Evolutionary conservation across 2,329 filamentous ascomycete genomes (phyloP), one percentile per base, ranked within the genome.

Genomic region (Botrytis byssoidea): DNA sequence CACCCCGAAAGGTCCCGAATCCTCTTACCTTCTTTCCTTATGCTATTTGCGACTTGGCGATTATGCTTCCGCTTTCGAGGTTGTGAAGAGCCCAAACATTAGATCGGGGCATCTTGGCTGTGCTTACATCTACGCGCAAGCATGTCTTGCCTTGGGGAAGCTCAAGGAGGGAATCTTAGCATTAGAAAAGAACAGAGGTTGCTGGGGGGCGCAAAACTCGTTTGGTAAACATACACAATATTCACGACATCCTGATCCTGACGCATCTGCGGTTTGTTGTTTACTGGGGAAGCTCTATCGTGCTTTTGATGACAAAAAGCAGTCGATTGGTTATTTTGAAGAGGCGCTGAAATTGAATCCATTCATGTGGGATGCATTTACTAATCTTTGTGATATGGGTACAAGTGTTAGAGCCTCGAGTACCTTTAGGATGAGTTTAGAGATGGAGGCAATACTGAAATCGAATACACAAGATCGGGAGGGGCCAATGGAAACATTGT

Each of bases 341-440:
- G 94, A 97, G 74, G 90, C 95, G 9, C 85, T 99, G 79, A 97
- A 95, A 83, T 83, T 91, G 72, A 99, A 98, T 80, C 95, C 96
- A 1, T 95, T 98, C 83, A 96, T 97, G 89, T 99, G 96, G 96
- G 96, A 99, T 85, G 95, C 95, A 0, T 98, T 98, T 79, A 90
- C 91, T 35, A 92, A 90, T 25, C 87, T 99, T 12, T 97, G 95
- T 81, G 94, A 98, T 80, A 93, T 89, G 90, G 93, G 93, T 6
- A 91, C 94, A 63, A 91, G 90, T 77, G 87, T 98, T 72, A 90
- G 93, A 73, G 90, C 96, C 16, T 88, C 91, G 40, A 97, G 97
- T 79, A 92, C 98, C 75, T 99, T 97, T 84, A 94, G 91, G 81
- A 84, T 92, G 78, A 93, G 88, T 25, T 84, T 87, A 35, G 90